These are phyloP conservation scores for Ophiobolus disseminans DNA, from an alignment of 2,329 filamentous ascomycete genomes.

Conservation along the genomic window DNA sequence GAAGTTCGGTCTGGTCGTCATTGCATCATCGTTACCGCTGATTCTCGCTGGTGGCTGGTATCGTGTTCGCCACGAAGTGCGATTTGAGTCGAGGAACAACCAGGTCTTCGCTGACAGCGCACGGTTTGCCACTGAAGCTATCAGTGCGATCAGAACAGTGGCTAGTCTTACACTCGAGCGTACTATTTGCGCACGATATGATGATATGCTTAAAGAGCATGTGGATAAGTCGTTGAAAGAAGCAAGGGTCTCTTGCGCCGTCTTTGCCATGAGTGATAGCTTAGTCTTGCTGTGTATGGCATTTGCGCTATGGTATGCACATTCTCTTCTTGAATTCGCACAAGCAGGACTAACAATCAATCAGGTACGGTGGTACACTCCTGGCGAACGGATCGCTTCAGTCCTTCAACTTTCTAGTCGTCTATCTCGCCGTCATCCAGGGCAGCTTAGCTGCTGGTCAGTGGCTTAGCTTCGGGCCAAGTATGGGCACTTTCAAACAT, in stretches of 20 bases:
- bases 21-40: slow-evolving; percentile 66
- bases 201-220: slow-evolving; percentile 71
- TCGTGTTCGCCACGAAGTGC: slow-evolving; percentile 66
- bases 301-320: slow-evolving; percentile 38
- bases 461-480: slow-evolving; percentile 32
- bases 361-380: slow-evolving; percentile 35
- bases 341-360: not conserved
- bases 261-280: slow-evolving; percentile 59
- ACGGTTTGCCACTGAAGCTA: slow-evolving; percentile 88
- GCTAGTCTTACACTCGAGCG: slow-evolving; percentile 84
- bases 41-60: slow-evolving; percentile 79
- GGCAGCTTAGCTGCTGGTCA: slow-evolving; percentile 28
- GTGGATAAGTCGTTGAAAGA: slow-evolving; percentile 71
- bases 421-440: slow-evolving; percentile 36
- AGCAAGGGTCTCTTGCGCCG: slow-evolving; percentile 56
- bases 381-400: slow-evolving; percentile 21
- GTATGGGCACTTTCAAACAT: slow-evolving; percentile 15
- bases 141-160: slow-evolving; percentile 91
- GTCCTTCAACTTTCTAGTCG: slow-evolving; percentile 30
- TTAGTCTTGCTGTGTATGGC: slow-evolving; percentile 62
- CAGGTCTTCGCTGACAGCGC: slow-evolving; percentile 81
- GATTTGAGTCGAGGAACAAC: slow-evolving; percentile 58
- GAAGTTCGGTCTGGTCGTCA: slow-evolving; percentile 85
- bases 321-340: not conserved
- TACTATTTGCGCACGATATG: slow-evolving; percentile 78